A percentile compares a stretch with the other conserved stretches of the same genome.
These are phyloP conservation scores for Syzygium grande DNA, from an alignment of 345 rosid genomes.

Conservation along the genomic window DNA sequence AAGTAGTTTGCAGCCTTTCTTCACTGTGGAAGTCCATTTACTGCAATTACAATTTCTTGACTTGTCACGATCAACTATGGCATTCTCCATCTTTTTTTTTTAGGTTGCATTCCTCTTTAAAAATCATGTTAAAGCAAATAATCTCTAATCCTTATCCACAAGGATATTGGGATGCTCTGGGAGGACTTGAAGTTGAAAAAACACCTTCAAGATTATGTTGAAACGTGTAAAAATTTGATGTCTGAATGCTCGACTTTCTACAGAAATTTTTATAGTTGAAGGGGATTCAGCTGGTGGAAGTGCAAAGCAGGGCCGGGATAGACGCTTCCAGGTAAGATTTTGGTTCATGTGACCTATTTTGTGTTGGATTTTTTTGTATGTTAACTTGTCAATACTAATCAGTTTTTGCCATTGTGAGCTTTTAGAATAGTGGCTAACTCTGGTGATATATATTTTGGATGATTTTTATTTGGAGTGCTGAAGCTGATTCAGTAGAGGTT, in stretches of 20 bases:
- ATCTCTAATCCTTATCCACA: neutral
- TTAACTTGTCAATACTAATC: neutral
- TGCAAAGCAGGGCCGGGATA: constrained; percentile 99
- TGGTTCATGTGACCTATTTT: neutral
- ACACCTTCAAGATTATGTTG: neutral
- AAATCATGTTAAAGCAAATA: neutral
- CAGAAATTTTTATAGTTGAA: constrained; percentile 97
- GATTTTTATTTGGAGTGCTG: neutral
- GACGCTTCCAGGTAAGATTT: constrained; percentile 82
- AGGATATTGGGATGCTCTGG: neutral
- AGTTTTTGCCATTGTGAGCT: neutral
- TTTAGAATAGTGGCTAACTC: neutral
- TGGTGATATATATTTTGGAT: neutral
- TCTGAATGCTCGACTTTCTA: neutral
- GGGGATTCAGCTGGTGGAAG: constrained; percentile 99
- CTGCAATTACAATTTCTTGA: neutral
- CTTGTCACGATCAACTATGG: neutral
- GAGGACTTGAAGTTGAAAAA: neutral
- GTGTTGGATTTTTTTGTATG: neutral
- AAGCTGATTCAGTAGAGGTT: neutral
- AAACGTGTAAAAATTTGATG: neutral
- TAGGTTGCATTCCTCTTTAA: neutral
- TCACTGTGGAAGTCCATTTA: neutral
- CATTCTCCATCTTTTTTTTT: neutral
- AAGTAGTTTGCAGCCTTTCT: neutral